A percentile compares a stretch with the other conserved stretches of the same genome.
Conservation (phyloP, 306 rosid species). For the Geum urbanum region DNA sequence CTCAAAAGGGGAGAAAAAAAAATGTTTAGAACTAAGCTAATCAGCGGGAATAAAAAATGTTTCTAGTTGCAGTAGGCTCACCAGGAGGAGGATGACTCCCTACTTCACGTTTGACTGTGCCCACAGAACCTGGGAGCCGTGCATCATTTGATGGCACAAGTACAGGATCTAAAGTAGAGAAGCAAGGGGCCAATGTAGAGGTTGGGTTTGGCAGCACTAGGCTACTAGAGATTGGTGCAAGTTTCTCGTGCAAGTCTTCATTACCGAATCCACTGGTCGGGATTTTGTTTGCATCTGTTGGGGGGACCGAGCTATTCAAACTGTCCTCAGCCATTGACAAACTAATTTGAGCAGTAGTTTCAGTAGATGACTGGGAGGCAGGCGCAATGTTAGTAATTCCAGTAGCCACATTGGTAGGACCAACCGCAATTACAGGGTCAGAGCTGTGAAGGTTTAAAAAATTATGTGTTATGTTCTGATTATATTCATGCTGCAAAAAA, state of each 20-base stretch:
- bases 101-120: slow-evolving; percentile 57
- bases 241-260: slow-evolving; percentile 32
- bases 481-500: not conserved
- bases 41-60: slow-evolving; percentile 5
- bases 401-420: slow-evolving; percentile 41
- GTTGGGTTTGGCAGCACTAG: slow-evolving; percentile 31
- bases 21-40: not conserved
- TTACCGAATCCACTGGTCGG: slow-evolving; percentile 31
- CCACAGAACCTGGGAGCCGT: slow-evolving; percentile 53
- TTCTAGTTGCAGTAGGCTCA: slow-evolving; percentile 47
- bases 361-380: slow-evolving; percentile 37
- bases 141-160: slow-evolving; percentile 59
- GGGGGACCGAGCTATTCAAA: slow-evolving; percentile 36
- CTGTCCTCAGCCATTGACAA: slow-evolving; percentile 40
- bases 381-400: slow-evolving; percentile 40
- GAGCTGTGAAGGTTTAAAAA: slow-evolving; percentile 49
- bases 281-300: slow-evolving; percentile 41
- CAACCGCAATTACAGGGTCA: slow-evolving; percentile 44
- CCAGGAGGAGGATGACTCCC: slow-evolving; percentile 46
- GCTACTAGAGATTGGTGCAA: slow-evolving; percentile 35
- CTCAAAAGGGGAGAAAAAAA: not conserved
- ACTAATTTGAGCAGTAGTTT: slow-evolving; percentile 37
- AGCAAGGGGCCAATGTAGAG: slow-evolving; percentile 47
- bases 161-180: slow-evolving; percentile 61
- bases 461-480: slow-evolving; percentile 17